phyloP scores from a whole-genome alignment of 2,329 filamentous ascomycete genomes.

The Sporothrix sp. region DNA sequence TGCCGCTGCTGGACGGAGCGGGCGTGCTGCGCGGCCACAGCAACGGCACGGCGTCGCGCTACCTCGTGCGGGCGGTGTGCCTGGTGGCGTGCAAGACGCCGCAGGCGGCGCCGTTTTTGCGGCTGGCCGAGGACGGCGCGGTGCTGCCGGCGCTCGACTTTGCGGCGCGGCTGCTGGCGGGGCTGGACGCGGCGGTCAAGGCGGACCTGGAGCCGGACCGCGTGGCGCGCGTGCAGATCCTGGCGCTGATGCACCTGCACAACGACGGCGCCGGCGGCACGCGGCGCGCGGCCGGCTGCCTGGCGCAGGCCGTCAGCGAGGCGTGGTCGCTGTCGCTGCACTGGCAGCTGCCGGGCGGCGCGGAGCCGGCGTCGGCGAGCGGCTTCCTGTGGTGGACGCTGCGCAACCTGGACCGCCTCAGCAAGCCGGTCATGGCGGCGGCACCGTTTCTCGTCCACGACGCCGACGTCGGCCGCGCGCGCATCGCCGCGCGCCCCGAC shows the following conservation, averaged over 20 bases:
- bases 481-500: background rate
- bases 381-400: constrained; percentile 5
- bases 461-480: background rate
- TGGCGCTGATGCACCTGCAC: constrained; percentile 6
- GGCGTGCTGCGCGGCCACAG: background rate
- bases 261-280: background rate
- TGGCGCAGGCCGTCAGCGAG: constrained; percentile 1
- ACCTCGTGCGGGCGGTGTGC: background rate
- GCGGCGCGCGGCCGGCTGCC: background rate
- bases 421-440: constrained; percentile 5
- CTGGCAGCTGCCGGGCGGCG: background rate
- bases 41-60: background rate
- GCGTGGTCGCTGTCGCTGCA: constrained; percentile 2
- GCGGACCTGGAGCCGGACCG: constrained; percentile 3
- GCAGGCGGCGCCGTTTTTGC: background rate
- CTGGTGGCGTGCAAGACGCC: background rate
- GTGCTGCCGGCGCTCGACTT: background rate
- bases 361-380: background rate
- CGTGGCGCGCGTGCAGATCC: constrained; percentile 3
- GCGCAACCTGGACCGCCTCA: constrained; percentile 1
- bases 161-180: background rate
- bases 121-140: background rate
- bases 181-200: constrained; percentile 1
- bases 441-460: background rate
- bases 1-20: background rate